Evolutionary conservation across 129 eudicot species (phyloP).

Genomic region (Escallonia rubra): DNA sequence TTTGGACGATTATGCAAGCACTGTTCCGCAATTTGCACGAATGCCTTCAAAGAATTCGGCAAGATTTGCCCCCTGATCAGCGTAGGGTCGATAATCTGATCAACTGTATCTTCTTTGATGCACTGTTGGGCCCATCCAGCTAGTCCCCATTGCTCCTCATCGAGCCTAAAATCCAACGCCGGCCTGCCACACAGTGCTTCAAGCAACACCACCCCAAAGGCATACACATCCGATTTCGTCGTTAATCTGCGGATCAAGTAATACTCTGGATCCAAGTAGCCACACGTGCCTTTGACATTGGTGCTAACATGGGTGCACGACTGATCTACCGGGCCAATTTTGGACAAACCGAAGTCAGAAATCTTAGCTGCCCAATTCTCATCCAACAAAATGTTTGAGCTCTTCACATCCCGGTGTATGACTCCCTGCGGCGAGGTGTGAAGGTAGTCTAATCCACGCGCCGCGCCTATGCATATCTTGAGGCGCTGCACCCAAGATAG

Average conservation of each 20-base stretch:
- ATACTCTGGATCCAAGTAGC: not conserved
- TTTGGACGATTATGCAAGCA: conserved; percentile 2
- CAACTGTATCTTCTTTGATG: not conserved
- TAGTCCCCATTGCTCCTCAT: not conserved
- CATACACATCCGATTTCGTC: not conserved
- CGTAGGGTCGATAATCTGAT: not conserved
- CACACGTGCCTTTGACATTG: not conserved
- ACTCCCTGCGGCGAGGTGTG: not conserved
- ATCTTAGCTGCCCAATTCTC: not conserved
- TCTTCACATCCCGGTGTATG: not conserved
- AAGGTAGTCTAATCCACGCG: not conserved
- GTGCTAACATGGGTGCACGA: not conserved
- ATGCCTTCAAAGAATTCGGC: not conserved
- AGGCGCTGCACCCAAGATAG: not conserved
- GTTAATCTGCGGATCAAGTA: not conserved
- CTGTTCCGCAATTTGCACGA: not conserved
- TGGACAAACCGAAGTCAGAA: not conserved
- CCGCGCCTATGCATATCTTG: not conserved
- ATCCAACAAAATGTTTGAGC: not conserved
- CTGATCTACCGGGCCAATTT: not conserved
- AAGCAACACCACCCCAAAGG: not conserved
- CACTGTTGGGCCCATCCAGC: not conserved
- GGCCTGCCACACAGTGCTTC: not conserved
- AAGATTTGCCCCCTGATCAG: not conserved
- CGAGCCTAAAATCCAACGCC: not conserved